These are phyloP conservation scores for Arthrobotrys pseudoclavata DNA, from an alignment of 2,329 filamentous ascomycete species.

Conservation along the genomic window DNA sequence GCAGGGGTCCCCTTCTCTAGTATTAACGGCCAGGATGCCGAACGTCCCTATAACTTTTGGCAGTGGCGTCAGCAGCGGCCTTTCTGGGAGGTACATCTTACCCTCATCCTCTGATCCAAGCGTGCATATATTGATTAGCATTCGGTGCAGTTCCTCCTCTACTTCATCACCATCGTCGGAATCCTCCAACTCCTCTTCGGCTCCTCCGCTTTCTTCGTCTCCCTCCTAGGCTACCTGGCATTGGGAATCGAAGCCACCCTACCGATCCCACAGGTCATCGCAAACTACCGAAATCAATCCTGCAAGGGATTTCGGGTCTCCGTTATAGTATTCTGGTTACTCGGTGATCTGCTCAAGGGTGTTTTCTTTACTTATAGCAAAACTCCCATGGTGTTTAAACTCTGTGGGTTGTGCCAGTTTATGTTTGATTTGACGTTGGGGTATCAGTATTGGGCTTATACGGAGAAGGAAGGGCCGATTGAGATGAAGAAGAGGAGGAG, in stretches of 20 bases:
- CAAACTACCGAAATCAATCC: constrained; percentile 77
- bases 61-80: constrained; percentile 61
- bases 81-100: constrained; percentile 73
- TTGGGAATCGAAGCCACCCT: constrained; percentile 84
- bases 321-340: constrained; percentile 81
- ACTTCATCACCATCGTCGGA: constrained; percentile 75
- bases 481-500: constrained; percentile 57
- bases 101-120: not conserved
- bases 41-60: constrained; percentile 61
- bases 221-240: constrained; percentile 79
- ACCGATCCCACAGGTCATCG: constrained; percentile 81
- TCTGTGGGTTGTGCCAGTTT: constrained; percentile 85
- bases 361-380: constrained; percentile 82
- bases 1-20: constrained; percentile 43
- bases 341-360: constrained; percentile 88
- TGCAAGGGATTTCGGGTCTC: constrained; percentile 83
- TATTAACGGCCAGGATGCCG: constrained; percentile 24
- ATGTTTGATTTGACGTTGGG: constrained; percentile 81
- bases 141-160: constrained; percentile 72
- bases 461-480: constrained; percentile 65
- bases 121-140: not conserved
- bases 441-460: constrained; percentile 80
- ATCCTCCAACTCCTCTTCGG: constrained; percentile 77
- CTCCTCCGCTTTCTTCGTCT: constrained; percentile 74
- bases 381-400: constrained; percentile 83